Base-by-base conservation (phyloP, 169 alveolate species). In the Eimeria sp. region DNA sequence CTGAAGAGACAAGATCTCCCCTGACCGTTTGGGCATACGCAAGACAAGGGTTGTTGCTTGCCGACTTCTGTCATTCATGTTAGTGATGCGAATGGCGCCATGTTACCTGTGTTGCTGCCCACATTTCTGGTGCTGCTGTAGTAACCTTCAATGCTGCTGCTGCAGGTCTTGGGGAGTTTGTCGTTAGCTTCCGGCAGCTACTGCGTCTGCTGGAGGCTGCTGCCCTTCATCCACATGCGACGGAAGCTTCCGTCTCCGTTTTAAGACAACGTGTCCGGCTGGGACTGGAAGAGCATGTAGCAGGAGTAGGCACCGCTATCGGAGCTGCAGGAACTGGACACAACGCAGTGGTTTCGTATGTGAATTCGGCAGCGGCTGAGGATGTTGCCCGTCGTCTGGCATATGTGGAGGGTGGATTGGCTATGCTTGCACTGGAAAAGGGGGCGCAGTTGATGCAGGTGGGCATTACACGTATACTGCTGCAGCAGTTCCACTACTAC, bases 391-490 rank as follows among this genome's bases (percentile, higher is more conserved):
- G 47, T 27, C 63, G 65, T 49, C 63, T 87, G 65, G 93, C 93
- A 0, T 87, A 87, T 63, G 93, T 63, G 82, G 93, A 87, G 63
- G 51, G 65, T 16, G 93, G 93, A 63, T 43, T 87, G 93, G 49
- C 63, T 6, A 10, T 43, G 82, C 93, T 87, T 40, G 82, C 93
- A 1, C 63, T 87, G 73, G 93, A 87, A 30, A 87, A 87, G 51
- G 93, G 93, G 3, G 93, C 93, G 20, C 93, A 87, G 47, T 54
- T 87, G 54, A 47, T 87, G 80, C 93, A 87, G 83, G 93, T 87
- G 30, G 30, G 34, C 47, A 40, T 65, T 87, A 40, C 93, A 10
- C 13, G 13, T 45, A 51, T 57, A 22, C 67, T 63, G 67, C 70
- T 87, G 25, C 82, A 58, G 61, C 76, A 83, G 73, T 34, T 20